Evolutionary conservation across 2,329 filamentous ascomycete species (phyloP).

Genomic region (Sclerotinia sclerotiorum): DNA sequence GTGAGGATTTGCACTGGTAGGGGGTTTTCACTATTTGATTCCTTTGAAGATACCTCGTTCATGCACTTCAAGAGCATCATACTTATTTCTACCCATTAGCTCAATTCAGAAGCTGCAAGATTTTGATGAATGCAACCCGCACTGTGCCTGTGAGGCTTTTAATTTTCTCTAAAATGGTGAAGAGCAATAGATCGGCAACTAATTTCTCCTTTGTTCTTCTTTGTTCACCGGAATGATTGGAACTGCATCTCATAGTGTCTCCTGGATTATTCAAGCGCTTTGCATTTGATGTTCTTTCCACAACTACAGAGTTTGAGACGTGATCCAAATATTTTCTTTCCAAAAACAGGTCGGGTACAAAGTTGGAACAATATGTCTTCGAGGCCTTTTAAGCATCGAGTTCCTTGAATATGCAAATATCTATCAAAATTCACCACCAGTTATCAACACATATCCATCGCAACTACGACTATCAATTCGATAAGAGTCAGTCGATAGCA

Average conservation of each 20-base stretch:
- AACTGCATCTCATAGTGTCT: not conserved
- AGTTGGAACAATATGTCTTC: not conserved
- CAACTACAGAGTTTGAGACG: not conserved
- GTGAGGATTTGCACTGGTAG: not conserved
- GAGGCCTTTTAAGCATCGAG: not conserved
- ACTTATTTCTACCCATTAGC: slow-evolving; percentile 12
- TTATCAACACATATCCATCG: not conserved
- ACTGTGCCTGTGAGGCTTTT: slow-evolving; percentile 6
- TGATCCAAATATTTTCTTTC: not conserved
- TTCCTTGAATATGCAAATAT: not conserved
- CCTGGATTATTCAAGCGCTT: not conserved
- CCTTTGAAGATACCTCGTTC: slow-evolving; percentile 14
- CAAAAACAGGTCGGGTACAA: not conserved
- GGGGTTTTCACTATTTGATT: slow-evolving; percentile 3
- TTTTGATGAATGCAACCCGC: not conserved
- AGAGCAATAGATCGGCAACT: not conserved
- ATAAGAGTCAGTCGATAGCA: not conserved
- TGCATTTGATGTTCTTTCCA: not conserved
- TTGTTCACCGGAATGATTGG: not conserved
- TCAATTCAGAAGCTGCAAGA: slow-evolving; percentile 18
- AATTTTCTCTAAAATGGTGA: not conserved
- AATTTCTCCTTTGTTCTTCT: not conserved
- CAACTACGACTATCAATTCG: not conserved
- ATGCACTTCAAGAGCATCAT: not conserved
- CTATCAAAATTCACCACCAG: no score